Evolutionary conservation across 495 filamentous ascomycete genomes (phyloP).

Genomic region (Penicillium silybi): DNA sequence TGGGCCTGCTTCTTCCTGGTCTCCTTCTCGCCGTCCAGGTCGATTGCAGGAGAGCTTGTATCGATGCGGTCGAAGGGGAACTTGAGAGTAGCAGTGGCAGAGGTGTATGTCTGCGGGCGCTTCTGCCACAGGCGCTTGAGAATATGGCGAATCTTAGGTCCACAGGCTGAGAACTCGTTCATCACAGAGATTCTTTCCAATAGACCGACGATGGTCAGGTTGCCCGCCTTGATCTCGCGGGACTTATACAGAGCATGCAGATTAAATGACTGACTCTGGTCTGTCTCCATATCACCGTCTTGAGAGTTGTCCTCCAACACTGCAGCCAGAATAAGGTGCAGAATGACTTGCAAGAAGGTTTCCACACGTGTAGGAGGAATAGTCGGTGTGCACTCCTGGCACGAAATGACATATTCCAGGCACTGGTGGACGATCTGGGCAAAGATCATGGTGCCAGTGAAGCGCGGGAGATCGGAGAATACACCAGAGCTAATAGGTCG

Average conservation of each 20-base stretch:
- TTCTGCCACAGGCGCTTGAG: slow-evolving; percentile 85
- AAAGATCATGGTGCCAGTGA: slow-evolving; percentile 81
- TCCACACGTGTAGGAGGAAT: slow-evolving; percentile 82
- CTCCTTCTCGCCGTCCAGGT: slow-evolving; percentile 67
- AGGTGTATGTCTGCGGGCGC: slow-evolving; percentile 63
- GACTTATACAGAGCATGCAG: slow-evolving; percentile 60
- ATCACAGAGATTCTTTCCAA: slow-evolving; percentile 70
- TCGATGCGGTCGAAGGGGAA: slow-evolving; percentile 53
- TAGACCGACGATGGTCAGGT: slow-evolving; percentile 67
- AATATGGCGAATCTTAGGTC: slow-evolving; percentile 79
- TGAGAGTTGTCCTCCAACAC: slow-evolving; percentile 70
- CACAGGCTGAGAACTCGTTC: slow-evolving; percentile 71
- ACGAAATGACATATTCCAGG: slow-evolving; percentile 69
- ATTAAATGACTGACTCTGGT: slow-evolving; percentile 58
- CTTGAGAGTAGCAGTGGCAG: slow-evolving; percentile 48
- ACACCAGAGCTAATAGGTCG: slow-evolving; percentile 70
- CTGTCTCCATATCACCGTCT: slow-evolving; percentile 52
- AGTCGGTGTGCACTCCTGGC: slow-evolving; percentile 58
- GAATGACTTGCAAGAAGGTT: slow-evolving; percentile 82
- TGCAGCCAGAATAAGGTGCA: slow-evolving; percentile 82
- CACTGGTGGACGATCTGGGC: slow-evolving; percentile 88
- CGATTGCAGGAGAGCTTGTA: slow-evolving; percentile 55
- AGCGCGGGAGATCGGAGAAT: slow-evolving; percentile 69
- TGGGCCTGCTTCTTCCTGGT: slow-evolving; percentile 83
- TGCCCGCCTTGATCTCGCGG: slow-evolving; percentile 50